Evolutionary conservation across 78 protist species (phyloP), one percentile per base, ranked within the genome.

Genomic region (Dictyostelium capitatum): DNA sequence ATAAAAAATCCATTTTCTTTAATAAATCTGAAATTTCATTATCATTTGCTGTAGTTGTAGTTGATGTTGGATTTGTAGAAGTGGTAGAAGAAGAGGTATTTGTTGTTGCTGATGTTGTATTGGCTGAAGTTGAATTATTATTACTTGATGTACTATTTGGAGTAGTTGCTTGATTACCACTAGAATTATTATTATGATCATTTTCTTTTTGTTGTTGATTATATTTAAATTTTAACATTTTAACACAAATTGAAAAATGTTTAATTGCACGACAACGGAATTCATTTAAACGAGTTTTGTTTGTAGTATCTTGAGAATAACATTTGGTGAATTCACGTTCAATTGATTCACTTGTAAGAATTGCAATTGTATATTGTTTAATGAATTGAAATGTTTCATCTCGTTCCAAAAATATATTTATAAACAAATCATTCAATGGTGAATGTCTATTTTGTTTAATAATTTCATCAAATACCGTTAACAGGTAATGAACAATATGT

Each of bases 391-490:
- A 92, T 12, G 87, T 79, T 25, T 92, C 95, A 30, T 80, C 89
- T 32, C 91, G 82, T 56, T 80, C 92, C 4, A 92, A 32, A 28
- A 92, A 80, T 4, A 92, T 92, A 1, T 80, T 67, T 20, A 92
- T 28, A 30, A 92, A 57, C 2, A 92, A 19, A 3, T 79, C 85
- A 47, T 92, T 92, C 10, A 92, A 57, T 25, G 95, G 91, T 20
- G 90, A 75, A 51, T 79, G 83, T 82, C 53, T 92, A 32, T 92
- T 92, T 25, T 80, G 90, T 4, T 25, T 67, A 14, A 83, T 84
- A 15, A 92, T 74, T 19, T 81, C 95, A 54, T 81, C 95, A 20
- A 92, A 92, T 25, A 92, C 90, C 4, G 84, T 70, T 10, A 92
- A 30, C 1, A 92, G 79, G 23, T 90, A 82, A 46, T 90, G 95